A percentile compares a stretch with the other conserved stretches of the same genome.
phyloP scores from a whole-genome alignment of 805 yeast genomes.

The Zygosaccharomyces rouxii region DNA sequence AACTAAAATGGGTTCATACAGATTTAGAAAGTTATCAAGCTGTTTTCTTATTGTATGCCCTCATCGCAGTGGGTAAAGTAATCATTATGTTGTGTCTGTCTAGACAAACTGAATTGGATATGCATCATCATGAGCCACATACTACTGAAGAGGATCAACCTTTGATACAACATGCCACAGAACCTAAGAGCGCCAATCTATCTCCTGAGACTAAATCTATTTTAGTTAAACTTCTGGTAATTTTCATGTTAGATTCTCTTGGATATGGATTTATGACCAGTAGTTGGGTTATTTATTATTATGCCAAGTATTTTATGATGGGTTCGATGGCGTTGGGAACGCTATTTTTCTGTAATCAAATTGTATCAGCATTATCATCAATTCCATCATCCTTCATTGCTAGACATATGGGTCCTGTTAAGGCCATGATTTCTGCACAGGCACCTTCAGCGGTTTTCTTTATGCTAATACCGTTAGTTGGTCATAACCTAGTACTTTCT shows the following conservation, averaged over 20 bases:
- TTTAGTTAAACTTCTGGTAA: slow-evolving; percentile 46
- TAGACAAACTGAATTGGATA: slow-evolving; percentile 47
- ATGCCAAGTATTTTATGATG: slow-evolving; percentile 51
- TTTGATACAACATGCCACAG: slow-evolving; percentile 16
- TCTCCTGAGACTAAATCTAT: slow-evolving; percentile 43
- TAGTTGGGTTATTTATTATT: slow-evolving; percentile 84
- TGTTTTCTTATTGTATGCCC: slow-evolving; percentile 54
- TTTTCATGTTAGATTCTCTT: slow-evolving; percentile 80
- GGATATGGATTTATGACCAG: slow-evolving; percentile 87
- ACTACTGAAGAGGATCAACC: slow-evolving; percentile 28
- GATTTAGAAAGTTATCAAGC: slow-evolving; percentile 47
- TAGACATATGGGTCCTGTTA: slow-evolving; percentile 67
- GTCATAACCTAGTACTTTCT: slow-evolving; percentile 39
- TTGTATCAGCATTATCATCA: slow-evolving; percentile 63
- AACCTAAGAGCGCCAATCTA: slow-evolving; percentile 11
- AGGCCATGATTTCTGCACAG: slow-evolving; percentile 69
- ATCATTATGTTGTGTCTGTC: slow-evolving; percentile 48
- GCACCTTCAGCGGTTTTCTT: slow-evolving; percentile 71
- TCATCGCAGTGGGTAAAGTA: slow-evolving; percentile 50
- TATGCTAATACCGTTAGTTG: slow-evolving; percentile 47
- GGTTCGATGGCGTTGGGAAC: slow-evolving; percentile 59
- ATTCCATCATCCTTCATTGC: slow-evolving; percentile 73
- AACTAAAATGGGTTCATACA: slow-evolving; percentile 34
- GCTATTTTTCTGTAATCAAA: slow-evolving; percentile 59
- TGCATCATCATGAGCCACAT: slow-evolving; percentile 22